phyloP scores from a whole-genome alignment of 192 early-diverging fungal genomes.

The Coemansia sp. region DNA sequence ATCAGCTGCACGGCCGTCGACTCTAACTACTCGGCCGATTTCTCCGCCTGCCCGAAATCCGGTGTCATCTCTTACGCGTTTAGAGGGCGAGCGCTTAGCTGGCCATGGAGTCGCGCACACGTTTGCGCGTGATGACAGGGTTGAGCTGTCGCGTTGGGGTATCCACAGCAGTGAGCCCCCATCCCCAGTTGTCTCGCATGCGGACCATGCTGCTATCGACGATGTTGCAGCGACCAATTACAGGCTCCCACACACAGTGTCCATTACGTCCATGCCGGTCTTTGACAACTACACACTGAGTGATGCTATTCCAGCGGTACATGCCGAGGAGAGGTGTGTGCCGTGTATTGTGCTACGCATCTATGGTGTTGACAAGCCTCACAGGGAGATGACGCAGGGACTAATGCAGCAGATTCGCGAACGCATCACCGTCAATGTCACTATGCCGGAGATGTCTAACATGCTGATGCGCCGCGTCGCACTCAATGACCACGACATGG shows the following conservation, averaged over 20 bases:
- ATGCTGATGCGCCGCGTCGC: slow-evolving; percentile 40
- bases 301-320: slow-evolving; percentile 8
- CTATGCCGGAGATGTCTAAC: slow-evolving; percentile 49
- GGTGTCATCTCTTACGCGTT: slow-evolving; percentile 30
- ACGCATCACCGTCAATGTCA: slow-evolving; percentile 37
- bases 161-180: slow-evolving; percentile 8
- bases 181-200: slow-evolving; percentile 2
- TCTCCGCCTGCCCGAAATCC: slow-evolving; percentile 31
- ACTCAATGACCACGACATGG: slow-evolving; percentile 46
- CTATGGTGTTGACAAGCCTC: slow-evolving; percentile 43
- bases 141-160: neutral
- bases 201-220: neutral
- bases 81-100: slow-evolving; percentile 16
- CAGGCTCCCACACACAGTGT: slow-evolving; percentile 16
- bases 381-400: slow-evolving; percentile 39
- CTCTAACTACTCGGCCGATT: slow-evolving; percentile 20
- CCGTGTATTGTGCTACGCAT: slow-evolving; percentile 38
- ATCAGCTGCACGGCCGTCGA: slow-evolving; percentile 1
- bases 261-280: slow-evolving; percentile 18
- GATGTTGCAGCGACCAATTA: neutral
- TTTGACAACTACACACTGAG: slow-evolving; percentile 10
- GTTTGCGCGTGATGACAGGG: slow-evolving; percentile 2
- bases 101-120: slow-evolving; percentile 2
- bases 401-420: slow-evolving; percentile 49
- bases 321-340: slow-evolving; percentile 24